phyloP scores from a whole-genome alignment of 1,284 basidiomycete genomes.

The Austropuccinia psidii region DNA sequence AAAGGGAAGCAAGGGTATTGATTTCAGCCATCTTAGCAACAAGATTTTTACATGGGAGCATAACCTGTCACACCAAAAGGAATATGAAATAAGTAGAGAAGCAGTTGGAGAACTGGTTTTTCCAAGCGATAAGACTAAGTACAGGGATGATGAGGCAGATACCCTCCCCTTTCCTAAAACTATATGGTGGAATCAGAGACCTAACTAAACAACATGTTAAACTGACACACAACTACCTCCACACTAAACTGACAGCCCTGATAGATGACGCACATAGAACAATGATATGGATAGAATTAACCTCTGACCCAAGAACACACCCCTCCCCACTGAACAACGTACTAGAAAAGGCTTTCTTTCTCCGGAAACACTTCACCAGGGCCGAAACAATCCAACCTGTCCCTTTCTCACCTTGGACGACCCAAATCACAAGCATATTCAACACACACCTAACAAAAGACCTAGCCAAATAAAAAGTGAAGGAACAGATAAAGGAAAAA shows the following conservation, averaged over 20 bases:
- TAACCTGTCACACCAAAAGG: not conserved
- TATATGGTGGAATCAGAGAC: not conserved
- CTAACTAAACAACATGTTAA: not conserved
- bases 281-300: not conserved
- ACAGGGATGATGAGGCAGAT: not conserved
- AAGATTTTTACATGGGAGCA: not conserved
- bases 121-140: not conserved
- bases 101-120: not conserved
- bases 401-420: not conserved
- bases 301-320: not conserved
- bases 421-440: not conserved
- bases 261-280: not conserved
- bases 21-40: not conserved
- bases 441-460: not conserved
- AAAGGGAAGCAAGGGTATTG: not conserved
- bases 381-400: not conserved
- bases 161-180: not conserved
- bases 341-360: not conserved
- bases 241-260: not conserved
- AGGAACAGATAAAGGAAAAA: not conserved
- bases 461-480: not conserved
- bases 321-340: not conserved
- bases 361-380: not conserved
- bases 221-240: not conserved
- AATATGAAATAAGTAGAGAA: not conserved